Evolutionary conservation across 352 stramenopile genomes (phyloP).

Genomic region (Globisporangium cederbergense): DNA sequence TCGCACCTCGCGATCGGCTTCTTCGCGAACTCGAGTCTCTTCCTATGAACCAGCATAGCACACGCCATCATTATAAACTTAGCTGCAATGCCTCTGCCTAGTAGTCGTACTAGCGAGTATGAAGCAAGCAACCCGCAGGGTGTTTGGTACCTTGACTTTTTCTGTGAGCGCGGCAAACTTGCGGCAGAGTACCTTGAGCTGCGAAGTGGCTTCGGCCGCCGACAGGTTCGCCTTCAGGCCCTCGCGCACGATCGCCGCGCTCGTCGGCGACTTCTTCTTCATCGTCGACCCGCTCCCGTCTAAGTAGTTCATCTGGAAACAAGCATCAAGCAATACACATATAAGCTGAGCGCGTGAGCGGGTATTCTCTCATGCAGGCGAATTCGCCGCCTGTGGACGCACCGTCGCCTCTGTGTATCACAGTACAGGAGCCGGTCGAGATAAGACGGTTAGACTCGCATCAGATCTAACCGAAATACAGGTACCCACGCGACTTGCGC

Average conservation of each 20-base stretch:
- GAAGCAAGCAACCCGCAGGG: neutral
- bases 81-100: no score
- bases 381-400: neutral
- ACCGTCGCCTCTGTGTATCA: conserved; percentile 7
- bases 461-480: neutral
- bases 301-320: conserved; percentile 17
- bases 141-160: conserved; percentile 68
- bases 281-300: conserved; percentile 24
- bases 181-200: conserved; percentile 76
- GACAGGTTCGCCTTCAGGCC: conserved; percentile 60
- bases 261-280: conserved; percentile 41
- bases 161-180: conserved; percentile 82
- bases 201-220: conserved; percentile 59
- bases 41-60: conserved; percentile 31
- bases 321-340: neutral
- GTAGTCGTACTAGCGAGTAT: no score
- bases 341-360: no score
- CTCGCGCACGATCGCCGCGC: conserved; percentile 42
- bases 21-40: conserved; percentile 66
- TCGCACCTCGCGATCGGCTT: conserved; percentile 69
- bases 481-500: neutral
- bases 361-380: no score
- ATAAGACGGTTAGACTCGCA: no score
- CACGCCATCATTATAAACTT: no score
- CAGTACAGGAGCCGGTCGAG: neutral